Evolutionary conservation across 2,329 filamentous ascomycete genomes (phyloP), one percentile per base, ranked within the genome.

Genomic region (Didymella pomorum): DNA sequence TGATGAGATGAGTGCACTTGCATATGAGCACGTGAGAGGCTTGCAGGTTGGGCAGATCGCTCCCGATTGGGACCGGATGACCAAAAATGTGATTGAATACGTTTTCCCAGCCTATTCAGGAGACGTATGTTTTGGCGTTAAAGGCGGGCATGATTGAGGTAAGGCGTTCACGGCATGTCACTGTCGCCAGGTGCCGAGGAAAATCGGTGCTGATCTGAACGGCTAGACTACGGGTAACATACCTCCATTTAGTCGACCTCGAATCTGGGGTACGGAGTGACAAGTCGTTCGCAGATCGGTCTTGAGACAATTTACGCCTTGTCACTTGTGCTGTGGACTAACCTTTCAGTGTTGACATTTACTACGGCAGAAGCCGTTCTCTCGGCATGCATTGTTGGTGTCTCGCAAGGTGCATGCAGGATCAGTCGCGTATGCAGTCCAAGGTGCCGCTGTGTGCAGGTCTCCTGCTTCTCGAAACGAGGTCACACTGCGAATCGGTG

Each of bases 101-200:
- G 12, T 52, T 23, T 35, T 25, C 33, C 14, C 20, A 33, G 41
- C 25, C n/a, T 26, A 7, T 23, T 8, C 3, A 20, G 28, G 21
- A 20, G 28, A n/a, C 4, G 18, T 21, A 6, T 14, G 18, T 12
- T 43, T 14, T 41, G 33, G 41, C n/a, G 46, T 21, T 18, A 7
- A 7, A 6, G 10, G 8, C 18, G n/a, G 16, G 7, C 9, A 11
- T 20, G 35, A n/a, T 20, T 39, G 35, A 28, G 21, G 26, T 14
- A 42, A 49, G 49, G 37, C 49, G 29, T 58, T 39, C 16, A 41
- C 39, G 29, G 44, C 44, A 53, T 53, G 44, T 58, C 56, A 58
- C 56, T 53, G 28, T 47, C 25, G 44, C 39, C 12, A 39, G 12
- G 44, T 35, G 37, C 31, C 18, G 7, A 43, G 21, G 39, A 23